phyloP scores from a whole-genome alignment of 345 rosid genomes.

The Brassica incana region DNA sequence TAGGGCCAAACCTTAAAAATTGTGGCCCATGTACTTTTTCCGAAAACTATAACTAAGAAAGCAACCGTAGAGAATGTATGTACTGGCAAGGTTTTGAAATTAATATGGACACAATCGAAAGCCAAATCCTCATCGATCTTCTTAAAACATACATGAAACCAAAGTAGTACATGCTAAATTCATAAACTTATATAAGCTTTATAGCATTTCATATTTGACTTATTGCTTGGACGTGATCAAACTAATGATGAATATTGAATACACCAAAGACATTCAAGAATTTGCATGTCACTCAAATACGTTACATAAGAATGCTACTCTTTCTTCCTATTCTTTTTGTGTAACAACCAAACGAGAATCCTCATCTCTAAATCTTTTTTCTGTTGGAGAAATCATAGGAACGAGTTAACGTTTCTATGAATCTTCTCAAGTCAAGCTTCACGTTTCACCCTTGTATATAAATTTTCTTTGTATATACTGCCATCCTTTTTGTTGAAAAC shows the following conservation, averaged over 20 bases:
- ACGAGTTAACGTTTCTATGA: slow-evolving; percentile 53
- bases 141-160: background rate
- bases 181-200: background rate
- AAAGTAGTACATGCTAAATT: background rate
- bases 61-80: background rate
- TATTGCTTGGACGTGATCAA: background rate
- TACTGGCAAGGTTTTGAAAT: background rate
- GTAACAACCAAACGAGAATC: slow-evolving; percentile 17
- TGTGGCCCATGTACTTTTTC: background rate
- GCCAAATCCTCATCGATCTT: background rate
- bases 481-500: no score
- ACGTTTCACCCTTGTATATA: slow-evolving; percentile 70
- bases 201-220: background rate
- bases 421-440: slow-evolving; percentile 56
- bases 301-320: background rate
- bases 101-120: background rate
- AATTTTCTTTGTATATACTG: slow-evolving; percentile 45
- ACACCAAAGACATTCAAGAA: background rate
- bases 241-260: background rate
- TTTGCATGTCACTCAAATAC: slow-evolving; percentile 1
- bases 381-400: slow-evolving; percentile 45
- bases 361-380: slow-evolving; percentile 25
- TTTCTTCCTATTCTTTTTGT: background rate
- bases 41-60: background rate
- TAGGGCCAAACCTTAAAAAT: background rate